phyloP scores from a whole-genome alignment of 1,284 basidiomycete genomes.

The Meripilus lineatus region DNA sequence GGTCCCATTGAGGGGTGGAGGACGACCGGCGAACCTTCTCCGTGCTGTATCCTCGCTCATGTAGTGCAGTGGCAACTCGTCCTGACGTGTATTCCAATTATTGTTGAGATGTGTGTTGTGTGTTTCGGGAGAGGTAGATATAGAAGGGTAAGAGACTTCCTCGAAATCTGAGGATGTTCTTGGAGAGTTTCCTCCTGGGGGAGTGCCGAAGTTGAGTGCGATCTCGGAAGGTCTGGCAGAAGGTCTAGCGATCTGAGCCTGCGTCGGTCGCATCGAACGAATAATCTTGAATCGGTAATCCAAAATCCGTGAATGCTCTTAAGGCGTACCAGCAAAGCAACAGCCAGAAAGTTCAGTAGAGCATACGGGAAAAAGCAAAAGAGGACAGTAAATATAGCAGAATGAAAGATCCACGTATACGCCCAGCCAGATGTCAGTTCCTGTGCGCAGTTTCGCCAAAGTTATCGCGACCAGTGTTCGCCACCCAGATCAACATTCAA shows the following conservation, averaged over 20 bases:
- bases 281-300: too few species aligned
- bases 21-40: constrained; percentile 46
- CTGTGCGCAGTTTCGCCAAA: constrained; percentile 12
- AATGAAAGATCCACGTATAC: too few species aligned
- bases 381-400: not conserved
- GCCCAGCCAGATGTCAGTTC: not conserved
- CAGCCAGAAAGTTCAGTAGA: not conserved
- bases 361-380: constrained; percentile 10
- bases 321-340: constrained; percentile 8
- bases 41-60: constrained; percentile 69
- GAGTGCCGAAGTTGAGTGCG: constrained; percentile 64
- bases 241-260: constrained; percentile 1
- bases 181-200: constrained; percentile 33
- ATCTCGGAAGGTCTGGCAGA: constrained; percentile 45
- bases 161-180: constrained; percentile 62
- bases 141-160: constrained; percentile 55
- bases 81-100: constrained; percentile 26
- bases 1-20: too few species aligned
- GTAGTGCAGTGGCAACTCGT: constrained; percentile 63
- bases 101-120: constrained; percentile 4
- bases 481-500: too few species aligned
- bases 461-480: too few species aligned
- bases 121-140: too few species aligned
- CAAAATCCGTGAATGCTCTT: too few species aligned
- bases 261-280: too few species aligned